Base-by-base conservation (phyloP, 805 yeast genomes). In the Nakazawaea peltata region DNA sequence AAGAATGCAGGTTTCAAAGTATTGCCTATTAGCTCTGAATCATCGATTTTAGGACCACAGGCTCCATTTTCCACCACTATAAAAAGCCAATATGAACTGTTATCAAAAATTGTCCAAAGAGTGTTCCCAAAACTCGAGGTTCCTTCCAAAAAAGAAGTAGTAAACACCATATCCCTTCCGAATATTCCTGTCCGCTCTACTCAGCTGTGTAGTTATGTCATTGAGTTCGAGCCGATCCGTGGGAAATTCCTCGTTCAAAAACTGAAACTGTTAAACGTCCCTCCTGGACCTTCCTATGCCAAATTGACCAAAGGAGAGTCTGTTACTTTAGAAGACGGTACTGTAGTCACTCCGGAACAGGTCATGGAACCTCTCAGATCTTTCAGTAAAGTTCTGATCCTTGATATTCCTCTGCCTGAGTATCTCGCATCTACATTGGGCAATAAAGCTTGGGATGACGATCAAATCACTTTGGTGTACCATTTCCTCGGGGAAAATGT, bases 401-500 rank as follows among this genome's bases (percentile, higher is more conserved):
- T 90, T 5, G 97, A 90, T 48, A 69, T 86, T 17, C 95, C 96
- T 0, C 59, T 65, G 13, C 36, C 42, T 0, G 53, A 50, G 0
- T 81, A 78, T 47, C 51, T 74, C 12, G 44, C 42, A 14, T 53
- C 41, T 10, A 55, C 63, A 0, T 16, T 59, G 5, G n/a, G n/a
- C n/a, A 16, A 23, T 4, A 34, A 46, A 11, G 55, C 63, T 47
- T 47, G 49, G 40, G 51, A 23, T n/a, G 43, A 42, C 4, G 43
- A 54, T 3, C 58, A 63, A 2, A 58, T 69, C 15, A 70, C 74
- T 1, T 53, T 71, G 1, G 81, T 87, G 1, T 87, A 84, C 52
- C 94, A 85, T 55, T 72, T 85, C 39, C 57, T 92, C 19, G 92
- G 82, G n/a, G 71, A 66, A 5, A 71, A 66, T 2, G 62, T 84